These are phyloP conservation scores for Cairneyella variabilis DNA, from an alignment of 495 filamentous ascomycete genomes.

Conservation along the genomic window DNA sequence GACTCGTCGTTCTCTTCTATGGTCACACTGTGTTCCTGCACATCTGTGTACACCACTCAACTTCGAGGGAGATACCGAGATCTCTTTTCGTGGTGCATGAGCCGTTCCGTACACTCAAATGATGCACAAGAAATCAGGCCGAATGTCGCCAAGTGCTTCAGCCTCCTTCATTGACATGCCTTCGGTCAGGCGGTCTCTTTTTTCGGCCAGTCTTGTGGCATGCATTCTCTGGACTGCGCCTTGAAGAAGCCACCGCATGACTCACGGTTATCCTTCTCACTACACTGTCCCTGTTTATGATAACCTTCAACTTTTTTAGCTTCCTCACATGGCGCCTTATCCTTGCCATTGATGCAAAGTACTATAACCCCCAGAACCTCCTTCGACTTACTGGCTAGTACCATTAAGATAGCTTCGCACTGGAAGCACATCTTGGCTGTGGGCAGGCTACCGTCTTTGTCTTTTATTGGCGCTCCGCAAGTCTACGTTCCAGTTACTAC, in stretches of 20 bases:
- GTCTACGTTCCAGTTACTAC: too few species aligned
- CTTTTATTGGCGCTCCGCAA: too few species aligned
- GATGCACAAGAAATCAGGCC: slow-evolving; percentile 78
- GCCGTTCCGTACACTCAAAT: slow-evolving; percentile 40
- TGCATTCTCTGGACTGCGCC: too few species aligned
- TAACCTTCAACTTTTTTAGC: slow-evolving; percentile 53
- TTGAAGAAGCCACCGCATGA: too few species aligned
- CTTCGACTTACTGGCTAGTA: too few species aligned
- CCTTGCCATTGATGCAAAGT: slow-evolving; percentile 67
- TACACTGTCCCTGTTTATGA: slow-evolving; percentile 62
- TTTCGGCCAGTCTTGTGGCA: slow-evolving; percentile 53
- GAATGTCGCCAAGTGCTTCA: slow-evolving; percentile 62
- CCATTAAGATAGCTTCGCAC: too few species aligned
- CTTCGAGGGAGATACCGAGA: background rate
- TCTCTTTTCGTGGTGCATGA: background rate
- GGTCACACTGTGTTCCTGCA: background rate
- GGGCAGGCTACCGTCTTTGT: too few species aligned
- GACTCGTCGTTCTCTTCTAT: background rate
- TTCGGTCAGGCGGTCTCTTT: slow-evolving; percentile 63
- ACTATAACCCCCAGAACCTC: too few species aligned
- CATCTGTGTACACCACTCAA: background rate
- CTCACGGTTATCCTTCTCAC: too few species aligned
- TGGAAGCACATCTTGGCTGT: too few species aligned
- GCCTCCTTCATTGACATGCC: slow-evolving; percentile 56
- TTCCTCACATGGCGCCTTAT: slow-evolving; percentile 37